phyloP scores from a whole-genome alignment of 2,329 filamentous ascomycete species.

The Pestalotiopsis sp. region DNA sequence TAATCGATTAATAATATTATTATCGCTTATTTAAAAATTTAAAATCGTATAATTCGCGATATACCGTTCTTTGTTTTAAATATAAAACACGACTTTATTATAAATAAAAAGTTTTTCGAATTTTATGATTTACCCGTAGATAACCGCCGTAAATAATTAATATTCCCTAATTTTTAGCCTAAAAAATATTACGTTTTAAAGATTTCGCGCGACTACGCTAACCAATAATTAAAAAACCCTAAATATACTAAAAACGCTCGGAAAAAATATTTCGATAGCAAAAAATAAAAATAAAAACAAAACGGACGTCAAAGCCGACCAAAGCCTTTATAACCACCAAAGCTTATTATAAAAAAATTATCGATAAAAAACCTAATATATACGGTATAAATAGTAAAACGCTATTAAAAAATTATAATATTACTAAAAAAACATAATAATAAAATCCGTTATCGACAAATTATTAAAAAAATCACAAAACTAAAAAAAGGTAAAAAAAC shows the following conservation, averaged over 20 bases:
- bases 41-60: neutral
- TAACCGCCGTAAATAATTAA: neutral
- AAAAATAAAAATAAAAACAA: too few relatives aligned
- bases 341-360: too few relatives aligned
- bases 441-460: too few relatives aligned
- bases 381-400: too few relatives aligned
- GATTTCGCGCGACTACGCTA: neutral
- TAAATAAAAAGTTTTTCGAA: neutral
- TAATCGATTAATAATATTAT: neutral
- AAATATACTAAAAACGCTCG: neutral
- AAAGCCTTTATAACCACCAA: too few relatives aligned
- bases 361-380: too few relatives aligned
- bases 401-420: too few relatives aligned
- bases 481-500: too few relatives aligned
- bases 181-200: neutral
- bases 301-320: too few relatives aligned
- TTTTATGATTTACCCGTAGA: neutral
- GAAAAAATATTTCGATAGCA: too few relatives aligned
- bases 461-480: too few relatives aligned
- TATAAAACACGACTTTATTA: conserved; percentile 3
- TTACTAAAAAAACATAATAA: too few relatives aligned
- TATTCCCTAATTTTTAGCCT: neutral
- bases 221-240: neutral
- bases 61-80: neutral
- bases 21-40: neutral